Base-by-base conservation (phyloP, 805 yeast genomes). In the Candida peoriensis region DNA sequence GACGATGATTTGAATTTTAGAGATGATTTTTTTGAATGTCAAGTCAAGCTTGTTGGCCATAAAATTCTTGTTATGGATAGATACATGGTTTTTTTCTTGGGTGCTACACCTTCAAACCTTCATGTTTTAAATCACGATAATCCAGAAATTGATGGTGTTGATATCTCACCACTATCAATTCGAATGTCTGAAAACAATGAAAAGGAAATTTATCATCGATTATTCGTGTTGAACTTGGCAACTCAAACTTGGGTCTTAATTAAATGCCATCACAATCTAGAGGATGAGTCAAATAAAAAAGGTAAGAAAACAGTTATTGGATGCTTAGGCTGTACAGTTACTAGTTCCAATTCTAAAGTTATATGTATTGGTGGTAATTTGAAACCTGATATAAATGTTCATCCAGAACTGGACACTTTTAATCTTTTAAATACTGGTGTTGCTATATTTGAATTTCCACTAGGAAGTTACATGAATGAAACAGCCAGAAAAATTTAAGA, bases 1-100 rank as follows among this genome's bases (percentile, higher is more conserved):
- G 30, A 33, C 35, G 18, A 43, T 30, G 9, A 43, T 47, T 4
- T 47, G 28, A 17, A 29, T 41, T 44, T n/a, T 15, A 32, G 25
- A 34, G 33, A 26, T 5, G 33, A 37, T 4, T 7, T 21, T 1
- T 29, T 28, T 12, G 23, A 30, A 19, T 41, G 34, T 29, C 50
- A 35, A 24, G 34, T 34, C 20, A 44, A 30, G 34, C 47, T 34
- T 31, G 45, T 23, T 2, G 43, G 41, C 2, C 57, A 52, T 33
- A 24, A 32, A 5, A 31, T 41, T 1, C 13, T 46, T 6, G 22
- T 48, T 2, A 20, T 44, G 8, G 58, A 50, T 18, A 42, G 38
- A 25, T 52, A 39, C 30, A 8, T 52, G 5, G n/a, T 45, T 4
- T 21, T 47, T 1, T 30, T 44, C 19, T 36, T 46, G 9, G 54